Evolutionary conservation across 352 stramenopile genomes (phyloP).

Genomic region (Globisporangium okanoganense): DNA sequence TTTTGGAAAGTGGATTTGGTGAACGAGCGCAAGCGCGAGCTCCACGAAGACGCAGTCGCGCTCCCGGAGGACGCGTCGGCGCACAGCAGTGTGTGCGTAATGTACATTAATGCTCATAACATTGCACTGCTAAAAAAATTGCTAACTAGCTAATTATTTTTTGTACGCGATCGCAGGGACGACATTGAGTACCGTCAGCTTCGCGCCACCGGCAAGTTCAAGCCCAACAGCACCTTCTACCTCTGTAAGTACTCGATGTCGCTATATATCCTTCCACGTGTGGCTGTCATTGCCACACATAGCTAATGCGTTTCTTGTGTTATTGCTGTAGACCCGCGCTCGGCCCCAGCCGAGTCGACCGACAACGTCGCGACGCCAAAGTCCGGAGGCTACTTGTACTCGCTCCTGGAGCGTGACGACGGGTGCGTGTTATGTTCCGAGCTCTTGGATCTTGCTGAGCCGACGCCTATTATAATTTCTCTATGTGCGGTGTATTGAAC

Average conservation of each 20-base stretch:
- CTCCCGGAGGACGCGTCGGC: constrained; percentile 58
- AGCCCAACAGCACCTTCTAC: constrained; percentile 75
- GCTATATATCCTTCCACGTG: too few relatives aligned
- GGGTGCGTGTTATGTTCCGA: constrained; percentile 35
- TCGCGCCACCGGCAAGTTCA: constrained; percentile 56
- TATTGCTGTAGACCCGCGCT: constrained; percentile 55
- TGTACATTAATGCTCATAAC: too few relatives aligned
- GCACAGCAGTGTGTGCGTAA: constrained; percentile 45
- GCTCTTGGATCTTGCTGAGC: background rate
- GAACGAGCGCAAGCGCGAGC: constrained; percentile 75
- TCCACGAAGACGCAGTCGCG: constrained; percentile 54
- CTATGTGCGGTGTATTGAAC: background rate
- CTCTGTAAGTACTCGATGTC: constrained; percentile 49
- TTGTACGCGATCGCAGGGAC: constrained; percentile 27
- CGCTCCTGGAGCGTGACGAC: constrained; percentile 61
- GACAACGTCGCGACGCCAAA: constrained; percentile 78
- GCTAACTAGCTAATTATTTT: background rate
- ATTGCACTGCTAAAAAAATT: too few relatives aligned
- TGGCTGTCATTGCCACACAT: too few relatives aligned
- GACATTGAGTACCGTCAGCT: constrained; percentile 82
- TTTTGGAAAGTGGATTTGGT: constrained; percentile 89
- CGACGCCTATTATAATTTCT: background rate
- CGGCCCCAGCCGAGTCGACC: constrained; percentile 69
- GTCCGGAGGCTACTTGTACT: constrained; percentile 85
- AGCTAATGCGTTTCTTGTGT: background rate